Percentiles rank a stretch among this genome's conserved stretches.
Conservation (phyloP, 441 rosid genomes). For the Corymbia calophylla region DNA sequence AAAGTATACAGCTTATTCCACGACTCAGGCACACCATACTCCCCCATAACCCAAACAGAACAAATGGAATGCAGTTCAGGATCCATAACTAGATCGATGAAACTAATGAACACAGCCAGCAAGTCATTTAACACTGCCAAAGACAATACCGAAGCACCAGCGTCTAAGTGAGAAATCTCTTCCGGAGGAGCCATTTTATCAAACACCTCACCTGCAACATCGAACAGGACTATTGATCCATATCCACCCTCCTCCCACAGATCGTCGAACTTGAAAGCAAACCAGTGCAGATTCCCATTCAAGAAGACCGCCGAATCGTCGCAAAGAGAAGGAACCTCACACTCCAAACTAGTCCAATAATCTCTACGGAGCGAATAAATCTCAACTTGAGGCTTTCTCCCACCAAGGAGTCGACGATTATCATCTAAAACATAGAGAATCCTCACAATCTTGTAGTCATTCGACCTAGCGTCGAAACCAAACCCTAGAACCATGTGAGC, state of each 20-base stretch:
- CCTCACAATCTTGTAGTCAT: background rate
- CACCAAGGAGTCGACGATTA: background rate
- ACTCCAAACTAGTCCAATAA: background rate
- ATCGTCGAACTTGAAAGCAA: background rate
- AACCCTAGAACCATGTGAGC: background rate
- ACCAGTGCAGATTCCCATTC: background rate
- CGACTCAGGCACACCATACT: background rate
- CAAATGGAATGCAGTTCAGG: background rate
- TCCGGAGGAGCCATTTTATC: background rate
- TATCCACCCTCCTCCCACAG: background rate
- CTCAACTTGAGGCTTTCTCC: background rate
- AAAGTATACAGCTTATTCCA: background rate
- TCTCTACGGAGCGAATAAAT: background rate
- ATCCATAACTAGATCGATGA: background rate
- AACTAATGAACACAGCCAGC: background rate
- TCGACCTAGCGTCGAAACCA: background rate
- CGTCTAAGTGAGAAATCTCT: background rate
- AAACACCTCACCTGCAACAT: background rate
- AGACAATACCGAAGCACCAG: background rate
- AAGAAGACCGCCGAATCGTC: background rate
- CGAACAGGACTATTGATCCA: rapidly evolving
- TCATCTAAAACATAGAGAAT: background rate
- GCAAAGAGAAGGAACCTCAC: background rate
- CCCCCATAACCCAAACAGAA: background rate
- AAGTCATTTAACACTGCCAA: background rate